Conservation (phyloP, 75 land plant species). For the Ceratopteris richardii region DNA sequence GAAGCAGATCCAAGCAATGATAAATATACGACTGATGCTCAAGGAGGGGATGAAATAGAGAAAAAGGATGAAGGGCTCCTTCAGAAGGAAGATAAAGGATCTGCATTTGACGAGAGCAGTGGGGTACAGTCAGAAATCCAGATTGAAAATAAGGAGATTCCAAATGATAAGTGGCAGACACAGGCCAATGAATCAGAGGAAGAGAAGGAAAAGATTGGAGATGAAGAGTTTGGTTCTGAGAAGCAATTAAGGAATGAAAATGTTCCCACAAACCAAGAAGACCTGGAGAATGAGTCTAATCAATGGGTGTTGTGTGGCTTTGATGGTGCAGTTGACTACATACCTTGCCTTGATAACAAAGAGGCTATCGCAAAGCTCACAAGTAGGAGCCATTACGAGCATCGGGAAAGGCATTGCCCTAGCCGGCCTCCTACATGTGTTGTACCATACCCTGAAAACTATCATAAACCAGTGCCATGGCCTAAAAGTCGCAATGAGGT, state of each 20-base stretch:
- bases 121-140: conserved; percentile 22
- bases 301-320: conserved; percentile 69
- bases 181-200: conserved; percentile 51
- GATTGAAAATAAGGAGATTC: conserved; percentile 31
- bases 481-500: conserved; percentile 58
- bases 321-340: conserved; percentile 61
- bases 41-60: conserved; percentile 7
- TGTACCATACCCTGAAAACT: conserved; percentile 55
- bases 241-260: conserved; percentile 2
- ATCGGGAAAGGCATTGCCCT: conserved; percentile 67
- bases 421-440: conserved; percentile 41
- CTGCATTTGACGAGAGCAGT: conserved; percentile 1
- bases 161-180: conserved; percentile 41
- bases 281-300: background rate
- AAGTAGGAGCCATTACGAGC: conserved; percentile 40
- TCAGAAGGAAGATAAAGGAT: conserved; percentile 3
- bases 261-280: conserved; percentile 3
- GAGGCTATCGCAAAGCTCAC: conserved; percentile 27
- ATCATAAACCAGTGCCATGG: conserved; percentile 43
- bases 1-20: conserved; percentile 23
- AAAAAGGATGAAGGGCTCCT: conserved; percentile 17
- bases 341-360: conserved; percentile 66
- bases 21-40: background rate
- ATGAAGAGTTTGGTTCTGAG: conserved; percentile 1
- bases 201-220: conserved; percentile 36